Percentiles rank a stretch among this genome's conserved stretches.
Evolutionary conservation across 2,329 filamentous ascomycete species (phyloP).

Genomic region (Verticillium tricorpus): DNA sequence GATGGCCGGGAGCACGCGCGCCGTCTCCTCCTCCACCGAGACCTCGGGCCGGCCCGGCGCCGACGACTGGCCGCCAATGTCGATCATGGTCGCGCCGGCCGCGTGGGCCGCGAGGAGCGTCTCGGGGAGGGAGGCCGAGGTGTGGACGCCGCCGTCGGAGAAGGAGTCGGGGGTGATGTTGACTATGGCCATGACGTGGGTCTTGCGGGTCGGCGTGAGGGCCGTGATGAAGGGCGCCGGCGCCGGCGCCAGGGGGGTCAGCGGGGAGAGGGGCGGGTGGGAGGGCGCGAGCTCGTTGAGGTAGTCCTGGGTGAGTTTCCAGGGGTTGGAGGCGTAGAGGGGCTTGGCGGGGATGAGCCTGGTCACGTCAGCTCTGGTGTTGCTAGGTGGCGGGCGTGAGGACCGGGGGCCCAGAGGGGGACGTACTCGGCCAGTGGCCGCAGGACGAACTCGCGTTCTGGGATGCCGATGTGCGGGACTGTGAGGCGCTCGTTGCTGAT

Average conservation of each 20-base stretch:
- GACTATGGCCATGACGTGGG: slow-evolving; percentile 86
- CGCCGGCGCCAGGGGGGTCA: slow-evolving; percentile 52
- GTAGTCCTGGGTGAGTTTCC: slow-evolving; percentile 57
- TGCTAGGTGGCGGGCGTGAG: too few species aligned
- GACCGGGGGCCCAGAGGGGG: background rate
- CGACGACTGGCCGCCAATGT: slow-evolving; percentile 91
- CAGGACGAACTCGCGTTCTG: slow-evolving; percentile 90
- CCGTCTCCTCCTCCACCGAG: slow-evolving; percentile 66
- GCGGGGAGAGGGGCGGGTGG: slow-evolving; percentile 48
- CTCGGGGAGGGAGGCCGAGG: slow-evolving; percentile 46
- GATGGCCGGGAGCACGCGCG: slow-evolving; percentile 77
- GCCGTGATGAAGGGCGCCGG: slow-evolving; percentile 47
- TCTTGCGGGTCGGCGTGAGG: slow-evolving; percentile 53
- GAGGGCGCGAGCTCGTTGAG: slow-evolving; percentile 53
- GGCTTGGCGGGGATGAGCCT: slow-evolving; percentile 54
- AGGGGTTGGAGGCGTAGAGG: slow-evolving; percentile 48
- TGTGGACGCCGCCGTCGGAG: slow-evolving; percentile 76
- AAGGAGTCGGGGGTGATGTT: slow-evolving; percentile 97
- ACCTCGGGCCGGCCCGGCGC: slow-evolving; percentile 70
- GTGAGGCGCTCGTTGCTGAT: slow-evolving; percentile 69
- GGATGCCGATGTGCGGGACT: slow-evolving; percentile 79
- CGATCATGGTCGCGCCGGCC: slow-evolving; percentile 76
- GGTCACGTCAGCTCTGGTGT: slow-evolving; percentile 2
- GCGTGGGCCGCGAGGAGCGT: slow-evolving; percentile 60
- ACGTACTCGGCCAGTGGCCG: slow-evolving; percentile 75